Evolutionary conservation across 768 basidiomycete species (phyloP), one percentile per base, ranked within the genome.

Genomic region (Tephrocybe sp.): DNA sequence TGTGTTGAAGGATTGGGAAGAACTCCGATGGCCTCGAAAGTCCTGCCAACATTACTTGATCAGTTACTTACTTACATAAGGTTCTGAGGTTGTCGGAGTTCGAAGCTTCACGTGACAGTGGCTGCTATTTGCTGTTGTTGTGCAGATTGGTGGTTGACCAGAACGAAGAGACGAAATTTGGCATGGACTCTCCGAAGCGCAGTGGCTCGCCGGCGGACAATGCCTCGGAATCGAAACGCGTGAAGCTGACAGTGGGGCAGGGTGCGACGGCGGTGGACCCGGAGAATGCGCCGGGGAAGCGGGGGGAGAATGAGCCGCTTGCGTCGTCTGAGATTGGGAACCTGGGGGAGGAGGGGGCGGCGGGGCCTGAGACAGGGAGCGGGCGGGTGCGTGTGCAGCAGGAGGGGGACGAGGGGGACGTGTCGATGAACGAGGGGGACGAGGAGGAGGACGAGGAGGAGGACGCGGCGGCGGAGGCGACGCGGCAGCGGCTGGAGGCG

Each of bases 231-330:
- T 65, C 78, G 18, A 85, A 85, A 67, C 74, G 83, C 56, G 74
- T 83, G 61, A 81, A 76, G 41, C 71, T 84, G 44, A 80, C 80
- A 0, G 78, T 79, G 6, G 70, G 76, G 11, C 73, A 74, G 62
- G 86, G 86, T n/a, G 87, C 78, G 21, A 74, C 81, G 4, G 80
- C 84, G 18, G 87, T 92, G 12, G 90, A 94, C 71, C 85, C 86
- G 20, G 85, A 91, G 53, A 74, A 71, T 58, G 91, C 91, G 20
- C 78, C 80, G 0, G 93, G 93, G 58, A 95, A 94, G 72, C 88
- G 91, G 58, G 82, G 83, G 65, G 93, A 95, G 70, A 81, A 90
- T 51, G 92, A 93, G 61, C 93, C 93, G 42, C 76, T 94, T 52
- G 78, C 83, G 56, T 83, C 84, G 39, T 81, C 83, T 17, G 90